Evolutionary conservation across 768 basidiomycete genomes (phyloP).

Genomic region (Termitomyces sp.): DNA sequence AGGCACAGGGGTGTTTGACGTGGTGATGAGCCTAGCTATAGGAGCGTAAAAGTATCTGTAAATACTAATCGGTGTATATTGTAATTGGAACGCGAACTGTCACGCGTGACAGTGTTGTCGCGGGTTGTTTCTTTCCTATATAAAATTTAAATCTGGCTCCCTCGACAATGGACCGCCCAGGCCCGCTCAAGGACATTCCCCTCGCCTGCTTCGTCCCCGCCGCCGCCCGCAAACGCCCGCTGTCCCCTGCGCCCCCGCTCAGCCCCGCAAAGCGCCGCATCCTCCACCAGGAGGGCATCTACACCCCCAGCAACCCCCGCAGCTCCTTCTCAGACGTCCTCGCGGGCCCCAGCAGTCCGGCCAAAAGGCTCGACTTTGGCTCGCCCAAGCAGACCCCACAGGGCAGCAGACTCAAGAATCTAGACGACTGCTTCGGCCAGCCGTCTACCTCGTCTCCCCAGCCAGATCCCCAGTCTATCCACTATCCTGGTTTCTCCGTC

Average conservation of each 20-base stretch:
- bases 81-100: slow-evolving; percentile 20
- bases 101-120: slow-evolving; percentile 18
- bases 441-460: slow-evolving; percentile 28
- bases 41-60: slow-evolving; percentile 14
- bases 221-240: slow-evolving; percentile 51
- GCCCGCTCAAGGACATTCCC: slow-evolving; percentile 62
- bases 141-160: slow-evolving; percentile 7
- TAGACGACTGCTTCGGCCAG: slow-evolving; percentile 18
- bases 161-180: slow-evolving; percentile 35
- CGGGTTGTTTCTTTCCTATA: slow-evolving; percentile 2
- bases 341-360: slow-evolving; percentile 37
- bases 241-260: slow-evolving; percentile 51
- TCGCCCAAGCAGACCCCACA: slow-evolving; percentile 25
- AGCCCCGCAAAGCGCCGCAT: slow-evolving; percentile 72
- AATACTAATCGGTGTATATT: slow-evolving; percentile 5
- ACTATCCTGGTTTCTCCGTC: slow-evolving; percentile 67
- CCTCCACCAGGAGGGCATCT: slow-evolving; percentile 50
- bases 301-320: slow-evolving; percentile 30
- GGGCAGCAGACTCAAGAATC: slow-evolving; percentile 16
- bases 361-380: slow-evolving; percentile 53
- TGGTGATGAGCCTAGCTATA: slow-evolving; percentile 53
- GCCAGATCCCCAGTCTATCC: slow-evolving; percentile 52
- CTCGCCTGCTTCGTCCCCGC: slow-evolving; percentile 49
- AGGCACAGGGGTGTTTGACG: slow-evolving; percentile 96
- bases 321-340: slow-evolving; percentile 23